Percentiles rank a stretch among this genome's conserved stretches.
Conservation (phyloP, 192 early-diverging fungal genomes). For the Dimargaris cristalligena region DNA sequence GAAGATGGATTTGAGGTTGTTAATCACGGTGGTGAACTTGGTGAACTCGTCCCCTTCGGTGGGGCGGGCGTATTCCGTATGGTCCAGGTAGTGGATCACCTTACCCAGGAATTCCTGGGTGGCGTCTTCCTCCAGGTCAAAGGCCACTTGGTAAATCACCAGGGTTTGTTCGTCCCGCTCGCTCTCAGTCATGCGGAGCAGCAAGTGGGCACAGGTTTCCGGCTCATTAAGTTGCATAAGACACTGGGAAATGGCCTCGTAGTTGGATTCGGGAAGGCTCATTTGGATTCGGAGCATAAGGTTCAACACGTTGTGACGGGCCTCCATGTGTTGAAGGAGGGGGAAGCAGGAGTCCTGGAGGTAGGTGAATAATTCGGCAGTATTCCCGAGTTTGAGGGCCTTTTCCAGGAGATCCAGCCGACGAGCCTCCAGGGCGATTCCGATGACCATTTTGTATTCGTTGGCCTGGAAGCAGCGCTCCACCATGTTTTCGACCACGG, state of each 20-base stretch:
- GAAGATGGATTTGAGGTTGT: constrained; percentile 62
- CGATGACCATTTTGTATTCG: constrained; percentile 76
- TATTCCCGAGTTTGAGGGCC: constrained; percentile 54
- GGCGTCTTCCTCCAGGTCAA: constrained; percentile 91
- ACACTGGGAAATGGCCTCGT: constrained; percentile 80
- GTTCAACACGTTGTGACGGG: constrained; percentile 60
- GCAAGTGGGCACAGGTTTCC: constrained; percentile 47
- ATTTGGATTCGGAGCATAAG: constrained; percentile 27
- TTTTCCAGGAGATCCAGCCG: constrained; percentile 80
- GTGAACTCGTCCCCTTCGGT: no score
- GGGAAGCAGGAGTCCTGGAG: constrained; percentile 75
- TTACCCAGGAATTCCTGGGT: constrained; percentile 91
- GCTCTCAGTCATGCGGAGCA: constrained; percentile 46
- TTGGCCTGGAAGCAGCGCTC: constrained; percentile 69
- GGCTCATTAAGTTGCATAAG: constrained; percentile 82
- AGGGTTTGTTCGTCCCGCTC: constrained; percentile 45
- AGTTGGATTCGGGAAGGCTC: constrained; percentile 57
- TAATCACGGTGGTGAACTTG: no score
- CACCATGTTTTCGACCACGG: constrained; percentile 92
- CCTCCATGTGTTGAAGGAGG: constrained; percentile 60
- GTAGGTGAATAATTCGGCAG: constrained; percentile 58
- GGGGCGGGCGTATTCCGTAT: constrained; percentile 10
- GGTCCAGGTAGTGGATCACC: constrained; percentile 38
- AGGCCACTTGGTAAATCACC: constrained; percentile 93
- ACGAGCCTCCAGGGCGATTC: constrained; percentile 84